Conservation (phyloP, 768 basidiomycete species). For the Agaricus subrufescens region DNA sequence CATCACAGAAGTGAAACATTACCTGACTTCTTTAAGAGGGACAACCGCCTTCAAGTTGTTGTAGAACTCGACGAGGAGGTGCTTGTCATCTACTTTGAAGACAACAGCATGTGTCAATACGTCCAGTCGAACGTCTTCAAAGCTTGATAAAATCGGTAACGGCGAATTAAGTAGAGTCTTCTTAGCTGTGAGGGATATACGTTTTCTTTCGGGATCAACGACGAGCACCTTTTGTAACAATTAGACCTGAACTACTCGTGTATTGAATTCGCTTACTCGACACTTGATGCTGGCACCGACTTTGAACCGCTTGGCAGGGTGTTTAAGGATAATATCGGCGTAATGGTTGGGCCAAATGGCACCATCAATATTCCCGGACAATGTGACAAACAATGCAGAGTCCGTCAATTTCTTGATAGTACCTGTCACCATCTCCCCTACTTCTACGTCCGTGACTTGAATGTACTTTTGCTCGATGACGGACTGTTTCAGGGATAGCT, state of each 20-base stretch:
- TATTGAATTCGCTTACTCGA: constrained; percentile 47
- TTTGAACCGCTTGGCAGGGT: constrained; percentile 90
- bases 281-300: constrained; percentile 79
- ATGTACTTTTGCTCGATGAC: constrained; percentile 84
- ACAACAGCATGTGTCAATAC: constrained; percentile 77
- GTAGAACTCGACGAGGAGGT: constrained; percentile 85
- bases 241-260: neutral
- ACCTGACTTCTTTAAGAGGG: constrained; percentile 81
- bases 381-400: constrained; percentile 75
- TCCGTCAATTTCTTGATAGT: constrained; percentile 84
- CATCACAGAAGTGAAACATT: constrained; percentile 1
- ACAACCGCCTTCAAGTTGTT: constrained; percentile 83
- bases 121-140: constrained; percentile 69
- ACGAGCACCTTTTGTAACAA: constrained; percentile 57
- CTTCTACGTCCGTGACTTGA: constrained; percentile 73
- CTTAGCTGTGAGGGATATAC: constrained; percentile 86
- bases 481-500: constrained; percentile 81
- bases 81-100: constrained; percentile 76
- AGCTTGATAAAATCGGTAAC: constrained; percentile 58
- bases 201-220: constrained; percentile 75
- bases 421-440: constrained; percentile 85
- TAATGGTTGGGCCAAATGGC: constrained; percentile 94
- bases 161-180: constrained; percentile 82
- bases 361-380: constrained; percentile 86
- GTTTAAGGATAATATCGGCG: constrained; percentile 91